Evolutionary conservation across 2,329 filamentous ascomycete genomes (phyloP).

Genomic region (Ceratocystis colombiana): DNA sequence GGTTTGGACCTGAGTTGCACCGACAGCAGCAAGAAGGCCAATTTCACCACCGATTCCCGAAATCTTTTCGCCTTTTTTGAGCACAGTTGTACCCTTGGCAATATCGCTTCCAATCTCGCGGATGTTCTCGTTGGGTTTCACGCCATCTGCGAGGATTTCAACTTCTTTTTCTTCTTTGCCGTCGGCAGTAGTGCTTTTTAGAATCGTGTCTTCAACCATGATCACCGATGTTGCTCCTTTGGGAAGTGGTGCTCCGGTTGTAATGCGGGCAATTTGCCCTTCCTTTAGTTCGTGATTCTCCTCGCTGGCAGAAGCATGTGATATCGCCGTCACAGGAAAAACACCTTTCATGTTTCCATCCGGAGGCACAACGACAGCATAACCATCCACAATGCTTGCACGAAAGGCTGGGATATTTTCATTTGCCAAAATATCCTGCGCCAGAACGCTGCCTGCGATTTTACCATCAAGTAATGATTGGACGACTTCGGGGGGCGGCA

Average conservation of each 20-base stretch:
- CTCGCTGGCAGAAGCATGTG: constrained; percentile 69
- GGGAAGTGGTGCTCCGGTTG: constrained; percentile 85
- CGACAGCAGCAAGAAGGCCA: constrained; percentile 77
- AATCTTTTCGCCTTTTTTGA: constrained; percentile 70
- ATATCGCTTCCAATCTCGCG: constrained; percentile 88
- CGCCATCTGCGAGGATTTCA: constrained; percentile 68
- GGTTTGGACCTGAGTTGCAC: constrained; percentile 58
- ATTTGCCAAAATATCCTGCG: constrained; percentile 66
- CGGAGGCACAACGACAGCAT: constrained; percentile 63
- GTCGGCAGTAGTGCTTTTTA: constrained; percentile 66
- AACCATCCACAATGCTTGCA: constrained; percentile 94
- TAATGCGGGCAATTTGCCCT: constrained; percentile 79
- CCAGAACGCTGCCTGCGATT: constrained; percentile 68
- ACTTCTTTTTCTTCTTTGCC: constrained; percentile 77
- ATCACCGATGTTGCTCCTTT: constrained; percentile 82
- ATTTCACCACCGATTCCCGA: constrained; percentile 84
- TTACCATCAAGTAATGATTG: constrained; percentile 51
- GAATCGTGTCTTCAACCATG: constrained; percentile 79
- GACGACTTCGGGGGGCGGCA: constrained; percentile 51
- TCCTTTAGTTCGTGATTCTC: constrained; percentile 49
- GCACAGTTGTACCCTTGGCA: constrained; percentile 54
- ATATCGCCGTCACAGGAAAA: constrained; percentile 78
- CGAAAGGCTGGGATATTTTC: constrained; percentile 88
- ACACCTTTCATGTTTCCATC: constrained; percentile 60
- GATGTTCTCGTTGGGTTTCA: constrained; percentile 74